These are phyloP conservation scores for Aspergillus sp. DNA, from an alignment of 2,329 filamentous ascomycete species.

Conservation along the genomic window DNA sequence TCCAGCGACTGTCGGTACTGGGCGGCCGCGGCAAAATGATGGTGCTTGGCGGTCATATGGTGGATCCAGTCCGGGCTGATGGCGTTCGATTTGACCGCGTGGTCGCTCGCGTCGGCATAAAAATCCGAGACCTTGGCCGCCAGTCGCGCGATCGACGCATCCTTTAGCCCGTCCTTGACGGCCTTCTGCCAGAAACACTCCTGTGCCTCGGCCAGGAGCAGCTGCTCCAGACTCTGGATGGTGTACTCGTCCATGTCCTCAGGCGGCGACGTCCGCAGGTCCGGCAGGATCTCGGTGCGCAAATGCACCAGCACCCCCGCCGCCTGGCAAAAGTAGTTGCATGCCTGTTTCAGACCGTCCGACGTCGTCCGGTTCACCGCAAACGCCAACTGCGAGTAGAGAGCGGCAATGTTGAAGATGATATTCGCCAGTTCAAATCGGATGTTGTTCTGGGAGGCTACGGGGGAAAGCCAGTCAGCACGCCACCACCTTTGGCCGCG, in stretches of 20 bases:
- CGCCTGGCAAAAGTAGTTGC: conserved; percentile 83
- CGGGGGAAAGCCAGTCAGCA: background rate
- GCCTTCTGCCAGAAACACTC: conserved; percentile 99
- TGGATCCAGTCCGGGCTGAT: conserved; percentile 96
- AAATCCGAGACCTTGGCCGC: conserved; percentile 89
- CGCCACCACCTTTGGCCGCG: background rate
- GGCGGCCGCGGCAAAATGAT: conserved; percentile 93
- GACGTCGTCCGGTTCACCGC: conserved; percentile 72
- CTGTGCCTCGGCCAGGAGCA: conserved; percentile 89
- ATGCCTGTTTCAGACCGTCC: conserved; percentile 83
- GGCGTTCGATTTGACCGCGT: conserved; percentile 82
- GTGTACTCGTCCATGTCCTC: conserved; percentile 95
- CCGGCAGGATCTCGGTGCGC: conserved; percentile 72
- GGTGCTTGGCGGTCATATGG: conserved; percentile 94
- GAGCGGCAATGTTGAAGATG: conserved; percentile 86
- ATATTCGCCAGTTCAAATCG: conserved; percentile 87
- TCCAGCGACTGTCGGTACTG: conserved; percentile 90
- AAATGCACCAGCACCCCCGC: conserved; percentile 82
- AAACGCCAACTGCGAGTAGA: conserved; percentile 90
- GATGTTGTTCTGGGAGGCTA: conserved; percentile 63
- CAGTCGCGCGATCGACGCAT: conserved; percentile 85
- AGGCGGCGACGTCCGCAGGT: conserved; percentile 78
- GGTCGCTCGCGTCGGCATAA: conserved; percentile 80
- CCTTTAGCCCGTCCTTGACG: conserved; percentile 89
- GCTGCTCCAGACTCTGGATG: conserved; percentile 75